Base-by-base conservation (phyloP, 208 protist species). In the Leishmania gerbilli region DNA sequence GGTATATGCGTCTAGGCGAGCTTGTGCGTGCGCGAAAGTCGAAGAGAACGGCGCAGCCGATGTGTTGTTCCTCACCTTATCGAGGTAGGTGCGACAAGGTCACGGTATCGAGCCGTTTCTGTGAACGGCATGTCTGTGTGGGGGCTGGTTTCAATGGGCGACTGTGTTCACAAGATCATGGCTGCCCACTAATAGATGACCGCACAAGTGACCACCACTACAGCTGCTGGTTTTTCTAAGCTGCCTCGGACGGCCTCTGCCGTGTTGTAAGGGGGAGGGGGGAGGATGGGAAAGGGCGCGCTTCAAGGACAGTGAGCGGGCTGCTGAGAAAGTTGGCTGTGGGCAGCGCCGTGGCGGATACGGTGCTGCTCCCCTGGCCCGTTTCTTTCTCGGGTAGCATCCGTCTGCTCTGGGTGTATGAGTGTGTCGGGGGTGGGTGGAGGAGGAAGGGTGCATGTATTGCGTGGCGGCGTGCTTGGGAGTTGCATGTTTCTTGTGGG, bases 11-110 rank as follows among this genome's bases (percentile, higher is more conserved):
- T 15, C 4, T 82, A 8, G 69, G 27, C 40, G 13, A 27, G 71
- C 53, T 34, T 80, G 51, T 80, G 58, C 81, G 27, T 78, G 58
- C 27, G 60, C 76, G 47, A 60, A 24, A 37, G 76, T 56, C 47
- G 69, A 55, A 55, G 47, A 31, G 40, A 31, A 74, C 51, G 19
- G 34, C 27, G 24, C 24, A 19, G 21, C 58, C 2, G 7, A 64
- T 64, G 11, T 31, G 27, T 31, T 64, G 5, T 64, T 64, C 3
- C 58, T 64, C 27, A 15, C 58, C 58, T 31, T 31, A 15, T 3
- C 58, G 15, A 13, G 58, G n/a, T 27, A 64, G 27, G 27, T 34
- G 34, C 58, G 58, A 64, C 58, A 64, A 3, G 3, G 58, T 31
- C 58, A 64, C 2, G 27, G 21, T 34, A 34, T 64, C 27, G 24